These are phyloP conservation scores for Endoconidiophora polonica DNA, from an alignment of 2,329 filamentous ascomycete genomes.

Conservation along the genomic window DNA sequence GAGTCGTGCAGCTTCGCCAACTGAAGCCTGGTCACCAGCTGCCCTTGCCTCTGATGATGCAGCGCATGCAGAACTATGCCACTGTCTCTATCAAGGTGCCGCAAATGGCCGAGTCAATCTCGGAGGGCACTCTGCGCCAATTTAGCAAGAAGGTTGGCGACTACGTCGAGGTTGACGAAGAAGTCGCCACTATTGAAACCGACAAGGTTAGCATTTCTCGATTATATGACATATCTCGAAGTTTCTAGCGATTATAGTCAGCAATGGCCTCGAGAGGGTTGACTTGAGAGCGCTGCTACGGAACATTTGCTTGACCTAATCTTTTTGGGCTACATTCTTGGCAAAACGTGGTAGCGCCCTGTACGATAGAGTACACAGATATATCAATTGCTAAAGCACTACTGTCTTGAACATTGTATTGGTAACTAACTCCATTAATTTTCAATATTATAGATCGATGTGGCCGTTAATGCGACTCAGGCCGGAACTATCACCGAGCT, in stretches of 20 bases:
- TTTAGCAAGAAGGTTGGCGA: conserved; percentile 88
- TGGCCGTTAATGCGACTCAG: conserved; percentile 85
- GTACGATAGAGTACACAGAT: neutral
- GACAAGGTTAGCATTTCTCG: conserved; percentile 55
- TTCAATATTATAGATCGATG: conserved; percentile 56
- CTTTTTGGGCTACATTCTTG: neutral
- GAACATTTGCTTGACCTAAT: neutral
- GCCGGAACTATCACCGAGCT: conserved; percentile 85
- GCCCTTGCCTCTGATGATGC: conserved; percentile 35
- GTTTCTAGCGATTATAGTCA: neutral
- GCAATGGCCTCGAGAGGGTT: neutral
- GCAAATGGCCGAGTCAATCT: conserved; percentile 97
- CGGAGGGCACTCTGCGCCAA: conserved; percentile 90
- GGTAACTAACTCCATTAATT: neutral
- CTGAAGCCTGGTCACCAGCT: conserved; percentile 20
- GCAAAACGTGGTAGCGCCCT: neutral
- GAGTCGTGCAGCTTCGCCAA: conserved; percentile 28
- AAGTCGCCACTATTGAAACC: conserved; percentile 96
- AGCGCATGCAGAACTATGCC: conserved; percentile 47
- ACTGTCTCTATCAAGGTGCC: conserved; percentile 85
- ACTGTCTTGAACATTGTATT: neutral
- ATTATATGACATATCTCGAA: neutral
- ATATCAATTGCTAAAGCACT: neutral
- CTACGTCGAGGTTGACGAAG: conserved; percentile 86
- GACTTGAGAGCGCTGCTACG: neutral